These are phyloP conservation scores for Eucalyptus erythrocorys DNA, from an alignment of 345 rosid species.

Conservation along the genomic window DNA sequence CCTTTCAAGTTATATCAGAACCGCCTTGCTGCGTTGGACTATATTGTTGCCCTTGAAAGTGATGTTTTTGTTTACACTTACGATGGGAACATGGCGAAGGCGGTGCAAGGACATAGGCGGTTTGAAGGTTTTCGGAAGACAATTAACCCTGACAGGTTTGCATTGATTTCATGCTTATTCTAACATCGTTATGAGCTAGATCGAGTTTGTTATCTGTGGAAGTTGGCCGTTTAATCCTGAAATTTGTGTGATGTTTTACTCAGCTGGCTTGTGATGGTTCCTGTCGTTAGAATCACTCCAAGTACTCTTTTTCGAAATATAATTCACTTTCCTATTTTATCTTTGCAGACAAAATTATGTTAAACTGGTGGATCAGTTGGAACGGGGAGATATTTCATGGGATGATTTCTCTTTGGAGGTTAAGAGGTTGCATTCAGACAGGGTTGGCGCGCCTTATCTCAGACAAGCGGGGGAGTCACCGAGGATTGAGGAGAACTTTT, in stretches of 20 bases:
- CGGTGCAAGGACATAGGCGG: slow-evolving; percentile 88
- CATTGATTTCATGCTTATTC: background rate
- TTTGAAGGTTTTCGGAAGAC: slow-evolving; percentile 84
- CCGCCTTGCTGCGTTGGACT: slow-evolving; percentile 90
- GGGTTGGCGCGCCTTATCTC: slow-evolving; percentile 66
- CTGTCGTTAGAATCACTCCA: background rate
- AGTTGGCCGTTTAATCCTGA: background rate
- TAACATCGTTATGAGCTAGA: background rate
- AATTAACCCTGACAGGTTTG: slow-evolving; percentile 77
- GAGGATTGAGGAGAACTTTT: slow-evolving; percentile 81
- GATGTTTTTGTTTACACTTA: slow-evolving; percentile 89
- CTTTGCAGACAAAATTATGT: slow-evolving; percentile 62
- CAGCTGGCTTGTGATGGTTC: background rate
- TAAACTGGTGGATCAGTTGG: slow-evolving; percentile 56
- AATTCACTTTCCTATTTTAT: background rate
- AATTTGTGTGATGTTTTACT: background rate
- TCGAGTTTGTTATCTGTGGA: background rate
- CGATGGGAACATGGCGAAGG: slow-evolving; percentile 97
- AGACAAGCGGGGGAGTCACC: slow-evolving; percentile 60
- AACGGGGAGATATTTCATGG: slow-evolving; percentile 53
- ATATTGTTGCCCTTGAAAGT: slow-evolving; percentile 82
- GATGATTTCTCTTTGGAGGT: slow-evolving; percentile 66
- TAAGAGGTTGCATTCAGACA: slow-evolving; percentile 40
- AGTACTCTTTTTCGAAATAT: background rate
- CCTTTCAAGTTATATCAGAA: slow-evolving; percentile 69